phyloP scores from a whole-genome alignment of 176 grass and related monocot species.

The Musa acuminata region DNA sequence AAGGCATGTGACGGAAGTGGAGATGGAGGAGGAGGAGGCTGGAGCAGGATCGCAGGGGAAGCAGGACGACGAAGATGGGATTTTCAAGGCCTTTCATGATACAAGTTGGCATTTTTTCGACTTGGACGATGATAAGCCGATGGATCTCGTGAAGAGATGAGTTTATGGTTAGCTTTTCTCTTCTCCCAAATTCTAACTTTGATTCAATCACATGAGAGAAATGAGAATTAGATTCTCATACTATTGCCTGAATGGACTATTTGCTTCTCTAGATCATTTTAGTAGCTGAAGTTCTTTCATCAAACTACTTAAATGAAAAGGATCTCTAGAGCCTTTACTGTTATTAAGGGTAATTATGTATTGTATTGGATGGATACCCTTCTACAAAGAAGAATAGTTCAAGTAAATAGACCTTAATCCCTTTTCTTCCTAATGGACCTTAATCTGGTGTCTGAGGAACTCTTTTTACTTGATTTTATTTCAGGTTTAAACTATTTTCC shows the following conservation, averaged over 20 bases:
- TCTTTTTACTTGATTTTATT: background rate
- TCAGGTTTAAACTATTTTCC: too few relatives aligned
- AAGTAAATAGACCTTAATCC: background rate
- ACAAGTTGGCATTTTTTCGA: slow-evolving; percentile 95
- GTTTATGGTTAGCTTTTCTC: background rate
- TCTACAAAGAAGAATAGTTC: background rate
- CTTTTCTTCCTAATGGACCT: too few relatives aligned
- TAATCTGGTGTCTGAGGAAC: background rate
- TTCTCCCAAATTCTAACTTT: background rate
- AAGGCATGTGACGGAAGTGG: slow-evolving; percentile 48
- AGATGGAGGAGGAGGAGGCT: slow-evolving; percentile 16
- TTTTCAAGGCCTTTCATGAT: slow-evolving; percentile 54
- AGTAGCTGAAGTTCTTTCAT: too few relatives aligned
- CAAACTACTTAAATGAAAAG: too few relatives aligned
- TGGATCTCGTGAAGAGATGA: slow-evolving; percentile 17
- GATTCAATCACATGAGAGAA: background rate
- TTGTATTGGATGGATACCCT: too few relatives aligned
- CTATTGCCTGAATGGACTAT: background rate
- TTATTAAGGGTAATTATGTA: too few relatives aligned
- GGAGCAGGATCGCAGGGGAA: slow-evolving; percentile 1
- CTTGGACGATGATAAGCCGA: slow-evolving; percentile 21
- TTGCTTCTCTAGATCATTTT: background rate
- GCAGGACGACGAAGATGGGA: slow-evolving; percentile 29
- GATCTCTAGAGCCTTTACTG: too few relatives aligned
- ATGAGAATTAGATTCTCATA: background rate